Conservation (phyloP, 1,139 yeast genomes). For the Sugiyamaella neomexicana region DNA sequence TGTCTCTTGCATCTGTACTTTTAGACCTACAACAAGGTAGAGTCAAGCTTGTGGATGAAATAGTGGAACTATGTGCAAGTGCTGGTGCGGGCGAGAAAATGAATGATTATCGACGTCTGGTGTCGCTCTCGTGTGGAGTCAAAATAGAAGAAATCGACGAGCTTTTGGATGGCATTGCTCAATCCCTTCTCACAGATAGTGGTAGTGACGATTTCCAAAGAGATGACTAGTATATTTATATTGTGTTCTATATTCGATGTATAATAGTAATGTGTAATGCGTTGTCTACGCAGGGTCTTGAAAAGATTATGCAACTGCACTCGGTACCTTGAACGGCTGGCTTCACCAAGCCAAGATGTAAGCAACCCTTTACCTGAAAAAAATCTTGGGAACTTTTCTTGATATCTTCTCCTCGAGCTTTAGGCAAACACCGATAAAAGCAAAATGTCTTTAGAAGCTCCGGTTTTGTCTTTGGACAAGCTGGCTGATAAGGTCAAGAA, state of each 20-base stretch:
- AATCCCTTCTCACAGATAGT: slow-evolving; percentile 8
- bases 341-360: background rate
- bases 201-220: slow-evolving; percentile 9
- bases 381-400: slow-evolving; percentile 1
- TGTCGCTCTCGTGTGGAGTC: slow-evolving; percentile 80
- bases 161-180: slow-evolving; percentile 59
- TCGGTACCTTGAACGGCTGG: background rate
- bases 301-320: no score
- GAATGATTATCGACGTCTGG: slow-evolving; percentile 76
- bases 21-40: slow-evolving; percentile 51
- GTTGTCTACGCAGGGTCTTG: no score
- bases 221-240: slow-evolving; percentile 7
- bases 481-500: slow-evolving; percentile 30
- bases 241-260: slow-evolving; percentile 7
- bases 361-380: slow-evolving; percentile 15
- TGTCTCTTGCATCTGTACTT: slow-evolving; percentile 45
- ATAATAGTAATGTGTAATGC: slow-evolving; percentile 10
- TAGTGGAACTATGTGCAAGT: slow-evolving; percentile 49
- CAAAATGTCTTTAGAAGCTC: slow-evolving; percentile 17
- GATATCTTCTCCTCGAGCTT: background rate
- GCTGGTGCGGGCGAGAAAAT: slow-evolving; percentile 57
- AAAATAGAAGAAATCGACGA: slow-evolving; percentile 78
- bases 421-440: background rate
- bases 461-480: slow-evolving; percentile 23
- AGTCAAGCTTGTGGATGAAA: slow-evolving; percentile 46